A percentile compares a stretch with the other conserved stretches of the same genome.
Evolutionary conservation across 805 yeast species (phyloP).

Genomic region (Vanderwaltozyma polyspora): DNA sequence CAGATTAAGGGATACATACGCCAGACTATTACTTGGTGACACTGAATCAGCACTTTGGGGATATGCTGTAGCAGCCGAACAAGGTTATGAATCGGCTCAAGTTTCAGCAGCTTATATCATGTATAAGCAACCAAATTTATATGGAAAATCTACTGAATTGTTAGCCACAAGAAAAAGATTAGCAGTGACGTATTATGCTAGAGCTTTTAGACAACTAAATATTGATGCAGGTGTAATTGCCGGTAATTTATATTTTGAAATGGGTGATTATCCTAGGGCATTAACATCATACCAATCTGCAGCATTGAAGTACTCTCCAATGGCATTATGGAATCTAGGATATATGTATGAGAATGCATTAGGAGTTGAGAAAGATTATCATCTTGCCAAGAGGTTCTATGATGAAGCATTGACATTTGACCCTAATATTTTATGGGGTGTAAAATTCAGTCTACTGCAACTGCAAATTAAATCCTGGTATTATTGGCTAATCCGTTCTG

Average conservation of each 20-base stretch:
- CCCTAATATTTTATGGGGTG: constrained; percentile 13
- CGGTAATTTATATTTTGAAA: constrained; percentile 60
- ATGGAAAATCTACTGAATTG: constrained; percentile 30
- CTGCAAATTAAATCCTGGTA: constrained; percentile 17
- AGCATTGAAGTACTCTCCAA: constrained; percentile 41
- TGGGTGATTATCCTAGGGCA: constrained; percentile 44
- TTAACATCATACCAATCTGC: constrained; percentile 54
- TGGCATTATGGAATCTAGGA: constrained; percentile 73
- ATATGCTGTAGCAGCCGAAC: constrained; percentile 80
- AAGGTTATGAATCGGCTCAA: constrained; percentile 71
- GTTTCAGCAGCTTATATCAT: constrained; percentile 62
- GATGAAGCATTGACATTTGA: constrained; percentile 32
- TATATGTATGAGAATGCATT: constrained; percentile 81
- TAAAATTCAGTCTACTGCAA: constrained; percentile 20
- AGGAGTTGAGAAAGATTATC: constrained; percentile 67
- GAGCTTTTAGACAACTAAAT: constrained; percentile 47
- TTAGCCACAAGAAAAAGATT: constrained; percentile 33
- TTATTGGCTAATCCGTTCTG: constrained; percentile 29
- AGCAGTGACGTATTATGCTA: constrained; percentile 49
- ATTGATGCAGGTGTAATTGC: constrained; percentile 65
- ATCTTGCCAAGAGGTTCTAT: constrained; percentile 76
- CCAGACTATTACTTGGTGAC: constrained; percentile 39
- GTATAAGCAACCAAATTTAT: constrained; percentile 34
- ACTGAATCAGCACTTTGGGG: constrained; percentile 58
- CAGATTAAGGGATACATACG: constrained; percentile 50